Base-by-base conservation (phyloP, 495 filamentous ascomycete genomes). In the Parathielavia hyrcaniae region DNA sequence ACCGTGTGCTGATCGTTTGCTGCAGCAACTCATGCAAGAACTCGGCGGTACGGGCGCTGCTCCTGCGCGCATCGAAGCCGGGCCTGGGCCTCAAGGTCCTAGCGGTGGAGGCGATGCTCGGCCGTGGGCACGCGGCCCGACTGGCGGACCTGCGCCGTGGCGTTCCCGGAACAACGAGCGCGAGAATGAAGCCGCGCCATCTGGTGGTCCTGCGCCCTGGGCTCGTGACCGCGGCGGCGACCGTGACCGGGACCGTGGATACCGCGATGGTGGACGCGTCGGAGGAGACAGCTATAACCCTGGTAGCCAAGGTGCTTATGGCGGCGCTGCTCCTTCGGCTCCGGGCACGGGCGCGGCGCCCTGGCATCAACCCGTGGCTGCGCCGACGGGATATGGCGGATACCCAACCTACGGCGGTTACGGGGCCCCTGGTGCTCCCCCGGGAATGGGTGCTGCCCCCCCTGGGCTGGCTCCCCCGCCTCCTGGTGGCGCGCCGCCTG, bases 11-110 rank as follows among this genome's bases (percentile, higher is more conserved):
- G 69, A 81, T 6, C 69, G 38, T 17, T 41, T 57, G 2, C 26
- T 55, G 12, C 65, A 95, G 89, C 87, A 92, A 88, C 89, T 98
- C 69, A 95, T 98, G 90, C 85, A 92, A 83, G 93, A 97, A 80
- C 79, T 98, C 58, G 90, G 87, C 40, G 79, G 82, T 38, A 77
- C 79, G 59, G 83, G 80, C 40, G 81, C 85, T 47, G 81, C 81
- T 49, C 84, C 87, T 64, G 86, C 86, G 63, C 88, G 85, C 57
- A 95, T 97, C 63, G 93, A 97, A 79, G 89, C 85, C 45, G 90
- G 89, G 22, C 87, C 90, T 13, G 83, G 81, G 26, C 80, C 81
- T 11, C 76, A 73, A 52, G 73, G 75, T 40, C 47, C 64, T 14
- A 23, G 62, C 75, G 73, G 71, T 62, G 62, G 61, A 32, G 53